Conservation (phyloP, 345 rosid species). For the Acer saccharum region DNA sequence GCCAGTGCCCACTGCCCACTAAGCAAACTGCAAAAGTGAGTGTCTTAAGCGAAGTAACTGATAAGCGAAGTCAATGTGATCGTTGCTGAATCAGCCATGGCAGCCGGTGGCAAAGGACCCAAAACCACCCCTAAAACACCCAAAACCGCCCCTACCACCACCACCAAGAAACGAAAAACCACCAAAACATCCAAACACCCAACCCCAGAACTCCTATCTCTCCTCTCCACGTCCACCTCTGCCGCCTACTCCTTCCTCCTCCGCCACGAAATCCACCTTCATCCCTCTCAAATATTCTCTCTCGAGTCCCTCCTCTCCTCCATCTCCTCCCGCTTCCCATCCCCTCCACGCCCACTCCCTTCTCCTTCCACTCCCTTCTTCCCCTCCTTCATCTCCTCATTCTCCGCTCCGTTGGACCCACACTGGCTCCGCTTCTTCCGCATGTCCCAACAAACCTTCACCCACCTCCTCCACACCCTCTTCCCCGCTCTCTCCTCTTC, state of each 20-base stretch:
- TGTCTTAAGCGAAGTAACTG: too few relatives aligned
- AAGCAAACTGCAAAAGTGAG: too few relatives aligned
- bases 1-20: too few relatives aligned
- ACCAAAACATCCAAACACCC: slow-evolving; percentile 14
- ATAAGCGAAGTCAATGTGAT: not conserved
- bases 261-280: slow-evolving; percentile 47
- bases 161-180: slow-evolving; percentile 15
- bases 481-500: slow-evolving; percentile 41
- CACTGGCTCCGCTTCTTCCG: slow-evolving; percentile 64
- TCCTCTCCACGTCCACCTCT: slow-evolving; percentile 49
- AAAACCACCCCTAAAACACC: not conserved
- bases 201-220: slow-evolving; percentile 31
- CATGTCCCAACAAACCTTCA: slow-evolving; percentile 55
- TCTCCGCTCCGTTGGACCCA: slow-evolving; percentile 40
- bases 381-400: slow-evolving; percentile 45
- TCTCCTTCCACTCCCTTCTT: slow-evolving; percentile 28
- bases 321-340: slow-evolving; percentile 30
- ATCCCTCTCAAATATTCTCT: slow-evolving; percentile 42
- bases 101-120: slow-evolving; percentile 12
- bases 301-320: slow-evolving; percentile 44
- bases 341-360: slow-evolving; percentile 24
- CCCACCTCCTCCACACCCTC: slow-evolving; percentile 45
- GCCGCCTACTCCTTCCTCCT: slow-evolving; percentile 51
- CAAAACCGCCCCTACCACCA: not conserved
- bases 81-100: slow-evolving; percentile 21